Conservation (phyloP, 208 protist genomes). For the Sergeia podlipaevii region DNA sequence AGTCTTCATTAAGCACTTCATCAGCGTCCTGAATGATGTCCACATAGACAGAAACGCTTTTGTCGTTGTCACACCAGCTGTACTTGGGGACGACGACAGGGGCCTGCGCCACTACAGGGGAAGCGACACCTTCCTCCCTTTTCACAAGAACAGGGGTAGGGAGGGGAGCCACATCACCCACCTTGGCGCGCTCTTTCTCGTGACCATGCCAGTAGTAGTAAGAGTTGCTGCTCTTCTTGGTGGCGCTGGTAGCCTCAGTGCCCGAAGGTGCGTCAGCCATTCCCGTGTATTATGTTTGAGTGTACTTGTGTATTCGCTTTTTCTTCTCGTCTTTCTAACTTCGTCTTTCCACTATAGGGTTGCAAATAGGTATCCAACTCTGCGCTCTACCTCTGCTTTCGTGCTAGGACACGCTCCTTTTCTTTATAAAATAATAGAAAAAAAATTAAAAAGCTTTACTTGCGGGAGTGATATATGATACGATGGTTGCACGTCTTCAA, state of each 20-base stretch:
- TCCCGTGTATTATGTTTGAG: no score
- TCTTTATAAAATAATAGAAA: constrained; percentile 8
- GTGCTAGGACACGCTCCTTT: no score
- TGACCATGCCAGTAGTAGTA: constrained; percentile 91
- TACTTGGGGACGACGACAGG: constrained; percentile 47
- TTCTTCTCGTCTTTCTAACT: no score
- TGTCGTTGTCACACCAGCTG: constrained; percentile 71
- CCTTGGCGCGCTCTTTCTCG: constrained; percentile 74
- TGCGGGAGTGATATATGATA: no score
- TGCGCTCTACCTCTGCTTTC: no score
- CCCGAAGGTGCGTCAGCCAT: constrained; percentile 1
- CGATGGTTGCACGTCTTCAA: no score
- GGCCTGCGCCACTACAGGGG: background rate
- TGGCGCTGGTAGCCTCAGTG: constrained; percentile 3
- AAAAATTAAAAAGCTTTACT: no score
- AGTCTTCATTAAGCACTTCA: constrained; percentile 29
- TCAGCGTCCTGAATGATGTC: constrained; percentile 29
- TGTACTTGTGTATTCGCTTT: no score
- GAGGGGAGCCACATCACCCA: constrained; percentile 81
- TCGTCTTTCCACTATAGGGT: constrained; percentile 7
- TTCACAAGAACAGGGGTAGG: constrained; percentile 63
- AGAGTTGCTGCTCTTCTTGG: constrained; percentile 46
- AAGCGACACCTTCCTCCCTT: constrained; percentile 11
- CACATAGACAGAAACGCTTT: constrained; percentile 66
- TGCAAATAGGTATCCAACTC: background rate